Base-by-base conservation (phyloP, 1,139 yeast genomes). In the Pichia sp. region DNA sequence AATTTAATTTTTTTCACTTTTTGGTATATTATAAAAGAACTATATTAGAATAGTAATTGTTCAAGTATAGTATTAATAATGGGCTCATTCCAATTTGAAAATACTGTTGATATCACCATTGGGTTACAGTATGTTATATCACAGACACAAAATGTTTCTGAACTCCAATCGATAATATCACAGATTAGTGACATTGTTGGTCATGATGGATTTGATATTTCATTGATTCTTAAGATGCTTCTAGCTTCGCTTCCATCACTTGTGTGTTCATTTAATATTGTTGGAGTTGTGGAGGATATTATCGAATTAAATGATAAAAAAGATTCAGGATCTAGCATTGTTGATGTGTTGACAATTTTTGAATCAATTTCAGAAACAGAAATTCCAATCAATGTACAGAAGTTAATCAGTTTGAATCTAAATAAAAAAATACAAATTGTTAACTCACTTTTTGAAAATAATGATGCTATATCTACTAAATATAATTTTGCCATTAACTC, bases 401-500 rank as follows among this genome's bases (percentile, higher is more conserved):
- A 44, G 10, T 35, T 50, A 25, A 18, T 40, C 5, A 25, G n/a
- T 9, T 31, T 48, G 28, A 28, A 18, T 8, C 10, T 18, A 27
- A 49, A 38, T 2, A 40, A 38, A 38, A 49, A 43, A 26, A 43
- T 25, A 34, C 7, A 30, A 11, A 8, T 51, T 7, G 29, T 34
- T 25, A 38, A 33, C 2, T 10, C 25, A 4, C 40, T 48, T 3
- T 26, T 37, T 5, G 37, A 43, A 8, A 42, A 42, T 6, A 27
- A 41, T 1, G 33, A 42, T 7, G 26, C 30, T 5, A 27, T 25
- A 7, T 34, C 45, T 4, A 25, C n/a, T 27, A 47, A 41, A 33
- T 52, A 41, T 29, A 40, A 40, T n/a, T 53, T 48, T 42, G 31
- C 31, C 25, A 31, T 36, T 18, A 28, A 10, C 26, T 30, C 41